Conservation (phyloP, 2,329 filamentous ascomycete species). For the Emericellopsis cladophorae region DNA sequence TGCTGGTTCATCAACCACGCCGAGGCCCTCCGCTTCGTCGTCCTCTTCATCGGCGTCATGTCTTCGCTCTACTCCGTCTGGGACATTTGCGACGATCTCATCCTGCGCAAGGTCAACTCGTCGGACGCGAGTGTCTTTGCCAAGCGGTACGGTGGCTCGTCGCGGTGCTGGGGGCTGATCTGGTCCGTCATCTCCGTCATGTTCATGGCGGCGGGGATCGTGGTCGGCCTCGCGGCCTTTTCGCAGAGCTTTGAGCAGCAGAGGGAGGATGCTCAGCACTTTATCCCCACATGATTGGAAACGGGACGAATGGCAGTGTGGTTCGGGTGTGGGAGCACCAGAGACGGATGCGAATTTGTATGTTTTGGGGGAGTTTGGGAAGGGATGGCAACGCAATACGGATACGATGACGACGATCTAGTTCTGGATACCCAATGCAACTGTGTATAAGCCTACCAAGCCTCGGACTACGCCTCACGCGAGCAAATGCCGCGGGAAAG, state of each 20-base stretch:
- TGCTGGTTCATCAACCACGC: constrained; percentile 75
- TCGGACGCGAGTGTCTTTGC: constrained; percentile 73
- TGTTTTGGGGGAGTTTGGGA: no score
- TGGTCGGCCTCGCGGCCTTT: constrained; percentile 68
- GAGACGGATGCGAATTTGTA: no score
- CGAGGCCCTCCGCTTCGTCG: constrained; percentile 59
- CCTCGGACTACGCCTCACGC: no score
- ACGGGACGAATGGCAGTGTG: no score
- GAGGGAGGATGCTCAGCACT: constrained; percentile 53
- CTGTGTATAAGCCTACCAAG: no score
- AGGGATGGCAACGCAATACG: no score
- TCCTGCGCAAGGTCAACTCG: constrained; percentile 66
- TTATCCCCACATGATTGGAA: constrained; percentile 35
- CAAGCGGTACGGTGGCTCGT: constrained; percentile 64
- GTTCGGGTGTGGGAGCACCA: no score
- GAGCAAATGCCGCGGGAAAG: no score
- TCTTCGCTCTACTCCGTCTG: constrained; percentile 68
- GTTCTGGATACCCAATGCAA: no score
- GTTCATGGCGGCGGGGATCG: constrained; percentile 61
- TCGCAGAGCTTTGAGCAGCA: constrained; percentile 58
- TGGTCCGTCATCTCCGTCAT: constrained; percentile 62
- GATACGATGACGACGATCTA: no score
- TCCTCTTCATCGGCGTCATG: constrained; percentile 76
- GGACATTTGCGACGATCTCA: constrained; percentile 78
- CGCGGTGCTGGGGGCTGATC: constrained; percentile 68